These are phyloP conservation scores for Corrigiola litoralis DNA, from an alignment of 179 eudicot species.

Conservation along the genomic window DNA sequence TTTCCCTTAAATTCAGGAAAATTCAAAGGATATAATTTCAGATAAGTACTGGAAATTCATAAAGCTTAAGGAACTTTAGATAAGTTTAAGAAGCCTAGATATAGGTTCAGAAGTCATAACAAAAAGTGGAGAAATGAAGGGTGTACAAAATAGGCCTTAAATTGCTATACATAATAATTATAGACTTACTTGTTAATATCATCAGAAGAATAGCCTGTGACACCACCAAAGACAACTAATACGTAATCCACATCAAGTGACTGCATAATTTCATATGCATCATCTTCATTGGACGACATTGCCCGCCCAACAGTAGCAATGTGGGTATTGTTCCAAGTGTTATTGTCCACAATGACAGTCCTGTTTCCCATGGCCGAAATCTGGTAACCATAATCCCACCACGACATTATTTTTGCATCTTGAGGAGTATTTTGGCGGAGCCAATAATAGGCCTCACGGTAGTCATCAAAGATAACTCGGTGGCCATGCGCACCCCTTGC, in stretches of 20 bases:
- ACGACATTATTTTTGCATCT: slow-evolving; percentile 92
- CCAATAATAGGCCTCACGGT: slow-evolving; percentile 98
- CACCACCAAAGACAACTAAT: slow-evolving; percentile 96
- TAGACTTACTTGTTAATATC: slow-evolving; percentile 84
- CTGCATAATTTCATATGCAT: slow-evolving; percentile 92
- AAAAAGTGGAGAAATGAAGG: too few relatives aligned
- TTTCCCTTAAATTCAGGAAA: too few relatives aligned
- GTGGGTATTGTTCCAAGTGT: slow-evolving; percentile 99
- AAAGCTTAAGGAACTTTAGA: too few relatives aligned
- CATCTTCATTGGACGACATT: slow-evolving; percentile 95
- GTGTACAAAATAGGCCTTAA: too few relatives aligned
- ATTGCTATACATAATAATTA: neutral
- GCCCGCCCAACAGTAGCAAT: slow-evolving; percentile 99
- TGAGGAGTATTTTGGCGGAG: slow-evolving; percentile 88
- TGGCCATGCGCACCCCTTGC: slow-evolving; percentile 90
- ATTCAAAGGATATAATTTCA: too few relatives aligned
- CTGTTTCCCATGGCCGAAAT: slow-evolving; percentile 99
- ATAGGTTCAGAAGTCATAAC: too few relatives aligned
- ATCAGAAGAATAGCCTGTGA: slow-evolving; percentile 96
- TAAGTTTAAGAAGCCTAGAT: too few relatives aligned
- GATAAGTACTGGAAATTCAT: too few relatives aligned
- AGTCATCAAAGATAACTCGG: slow-evolving; percentile 92
- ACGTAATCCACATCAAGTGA: slow-evolving; percentile 97
- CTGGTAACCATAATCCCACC: slow-evolving; percentile 99
- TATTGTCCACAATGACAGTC: slow-evolving; percentile 95